Evolutionary conservation across 2,329 filamentous ascomycete genomes (phyloP), one percentile per base, ranked within the genome.

Genomic region (Tolypocladium tundrense): DNA sequence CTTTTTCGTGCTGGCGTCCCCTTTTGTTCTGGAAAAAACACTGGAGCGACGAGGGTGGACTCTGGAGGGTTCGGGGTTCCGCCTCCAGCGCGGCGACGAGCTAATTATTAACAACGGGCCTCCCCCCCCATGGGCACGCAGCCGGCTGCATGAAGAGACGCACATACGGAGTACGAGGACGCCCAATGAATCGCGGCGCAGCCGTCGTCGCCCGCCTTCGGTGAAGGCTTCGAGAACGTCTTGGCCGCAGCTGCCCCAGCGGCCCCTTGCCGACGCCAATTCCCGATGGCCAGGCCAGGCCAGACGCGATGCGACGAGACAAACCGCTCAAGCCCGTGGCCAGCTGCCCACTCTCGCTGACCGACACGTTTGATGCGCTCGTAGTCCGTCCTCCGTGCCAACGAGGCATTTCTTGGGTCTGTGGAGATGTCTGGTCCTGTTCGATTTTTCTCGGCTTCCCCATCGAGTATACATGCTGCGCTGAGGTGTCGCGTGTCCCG

Each of bases 1-100:
- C 52, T 57, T 59, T 60, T 60, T 55, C 43, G 48, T 55, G 42
- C 21, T 55, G n/a, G 33, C 3, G 43, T 9, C 51, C 27, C 27
- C 16, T 37, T 21, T 13, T 41, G 31, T 53, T 57, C 43, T 57
- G 31, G 53, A 53, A 53, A 27, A 27, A 45, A 27, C 11, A 39
- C 39, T 53, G 55, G 55, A 42, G 52, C 50, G 31, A 33, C 4
- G 50, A 19, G 35, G 33, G 19, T 5, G 27, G 27, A 4, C 24
- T 27, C 24, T 27, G 4, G 50, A 48, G 35, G 33, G 33, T 53
- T 48, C 24, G 31, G 45, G 33, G 48, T 58, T 54, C 31, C 52
- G 39, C 52, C 52, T 45, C 43, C 43, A 53, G 35, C 35, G 43
- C 43, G 21, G 7, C 45, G 14, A n/a, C 45, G 45, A 50, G 45